These are phyloP conservation scores for Kandelia obovata DNA, from an alignment of 345 rosid species.

Conservation along the genomic window DNA sequence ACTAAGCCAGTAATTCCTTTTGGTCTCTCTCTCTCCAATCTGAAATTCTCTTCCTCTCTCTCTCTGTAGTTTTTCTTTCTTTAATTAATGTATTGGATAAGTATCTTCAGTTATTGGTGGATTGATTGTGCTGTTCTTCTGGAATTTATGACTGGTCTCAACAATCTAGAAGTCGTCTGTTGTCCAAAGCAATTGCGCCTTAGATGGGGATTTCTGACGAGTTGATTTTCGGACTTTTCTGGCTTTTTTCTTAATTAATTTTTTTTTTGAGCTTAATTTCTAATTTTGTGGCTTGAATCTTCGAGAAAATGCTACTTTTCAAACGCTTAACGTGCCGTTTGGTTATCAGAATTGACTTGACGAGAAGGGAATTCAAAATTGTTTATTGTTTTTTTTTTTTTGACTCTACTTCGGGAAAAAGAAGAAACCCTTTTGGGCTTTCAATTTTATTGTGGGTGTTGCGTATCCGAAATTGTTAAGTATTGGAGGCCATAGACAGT, in stretches of 20 bases:
- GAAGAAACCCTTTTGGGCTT: too few relatives aligned
- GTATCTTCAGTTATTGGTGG: not conserved
- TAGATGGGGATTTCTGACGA: slow-evolving; percentile 11
- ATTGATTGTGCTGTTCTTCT: slow-evolving; percentile 4
- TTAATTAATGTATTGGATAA: not conserved
- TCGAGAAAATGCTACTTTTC: slow-evolving; percentile 4
- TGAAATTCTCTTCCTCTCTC: not conserved
- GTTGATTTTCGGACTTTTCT: not conserved
- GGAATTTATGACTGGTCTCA: not conserved
- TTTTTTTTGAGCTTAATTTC: not conserved
- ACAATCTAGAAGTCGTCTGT: not conserved
- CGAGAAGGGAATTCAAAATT: not conserved
- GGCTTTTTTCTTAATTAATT: not conserved
- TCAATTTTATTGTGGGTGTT: too few relatives aligned
- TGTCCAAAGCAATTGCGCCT: not conserved
- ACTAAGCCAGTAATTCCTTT: slow-evolving; percentile 16
- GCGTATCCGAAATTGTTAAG: too few relatives aligned
- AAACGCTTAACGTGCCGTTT: not conserved
- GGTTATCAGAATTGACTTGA: not conserved
- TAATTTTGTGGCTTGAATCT: slow-evolving; percentile 5
- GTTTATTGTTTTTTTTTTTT: too few relatives aligned
- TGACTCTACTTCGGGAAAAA: too few relatives aligned
- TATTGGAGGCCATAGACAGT: too few relatives aligned
- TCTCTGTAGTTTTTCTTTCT: not conserved
- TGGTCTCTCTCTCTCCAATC: not conserved